These are phyloP conservation scores for Plasmodium blacklocki DNA, from an alignment of 169 alveolate genomes.

Conservation along the genomic window DNA sequence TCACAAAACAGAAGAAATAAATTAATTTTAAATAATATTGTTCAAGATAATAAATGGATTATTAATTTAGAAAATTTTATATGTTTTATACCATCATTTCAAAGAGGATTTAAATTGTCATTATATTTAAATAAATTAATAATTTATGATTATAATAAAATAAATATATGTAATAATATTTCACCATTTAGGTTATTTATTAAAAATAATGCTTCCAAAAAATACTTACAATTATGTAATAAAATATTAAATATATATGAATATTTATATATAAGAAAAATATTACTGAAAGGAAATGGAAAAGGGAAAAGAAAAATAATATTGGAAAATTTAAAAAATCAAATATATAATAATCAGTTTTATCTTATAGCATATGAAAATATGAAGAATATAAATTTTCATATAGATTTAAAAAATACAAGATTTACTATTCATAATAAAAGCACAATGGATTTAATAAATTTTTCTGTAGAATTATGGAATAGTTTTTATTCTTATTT, in stretches of 20 bases:
- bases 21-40: constrained; percentile 26
- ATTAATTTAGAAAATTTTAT: constrained; percentile 40
- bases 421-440: constrained; percentile 53
- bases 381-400: constrained; percentile 16
- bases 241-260: constrained; percentile 37
- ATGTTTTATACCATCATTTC: constrained; percentile 30
- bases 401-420: constrained; percentile 31
- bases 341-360: constrained; percentile 68
- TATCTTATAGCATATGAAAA: constrained; percentile 61
- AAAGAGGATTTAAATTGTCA: constrained; percentile 51
- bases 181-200: constrained; percentile 47
- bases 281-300: constrained; percentile 34
- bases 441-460: constrained; percentile 56
- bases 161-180: constrained; percentile 67
- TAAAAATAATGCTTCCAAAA: constrained; percentile 13
- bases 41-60: constrained; percentile 39
- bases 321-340: constrained; percentile 1
- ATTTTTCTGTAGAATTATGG: constrained; percentile 37
- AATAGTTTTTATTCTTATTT: constrained; percentile 37
- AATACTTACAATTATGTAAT: constrained; percentile 37
- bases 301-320: constrained; percentile 27
- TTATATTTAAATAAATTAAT: constrained; percentile 45
- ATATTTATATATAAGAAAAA: constrained; percentile 15
- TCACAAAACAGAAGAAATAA: constrained; percentile 23
- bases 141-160: constrained; percentile 61